Conservation (phyloP, 208 protist genomes). For the Herpetomonas tarakana region DNA sequence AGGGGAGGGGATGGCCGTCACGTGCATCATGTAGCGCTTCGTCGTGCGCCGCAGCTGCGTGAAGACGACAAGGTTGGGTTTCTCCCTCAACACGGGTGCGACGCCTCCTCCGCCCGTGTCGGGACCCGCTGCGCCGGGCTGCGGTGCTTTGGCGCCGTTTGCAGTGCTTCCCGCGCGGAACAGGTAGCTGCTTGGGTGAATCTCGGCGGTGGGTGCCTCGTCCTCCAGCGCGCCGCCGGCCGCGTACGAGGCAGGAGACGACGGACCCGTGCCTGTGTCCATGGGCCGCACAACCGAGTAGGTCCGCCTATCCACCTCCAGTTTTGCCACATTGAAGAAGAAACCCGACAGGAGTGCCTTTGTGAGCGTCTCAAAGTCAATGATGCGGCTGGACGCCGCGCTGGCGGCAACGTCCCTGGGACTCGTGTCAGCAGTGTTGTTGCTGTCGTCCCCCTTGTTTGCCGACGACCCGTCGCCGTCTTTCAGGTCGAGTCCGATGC, state of each 20-base stretch:
- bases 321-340: slow-evolving; percentile 87
- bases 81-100: slow-evolving; percentile 37
- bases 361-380: slow-evolving; percentile 65
- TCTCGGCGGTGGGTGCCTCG: slow-evolving; percentile 42
- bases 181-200: slow-evolving; percentile 83
- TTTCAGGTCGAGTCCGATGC: slow-evolving; percentile 61
- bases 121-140: slow-evolving; percentile 12
- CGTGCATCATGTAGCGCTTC: slow-evolving; percentile 87
- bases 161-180: slow-evolving; percentile 38
- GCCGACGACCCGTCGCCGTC: slow-evolving; percentile 11
- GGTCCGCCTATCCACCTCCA: slow-evolving; percentile 71
- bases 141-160: neutral
- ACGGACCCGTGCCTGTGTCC: slow-evolving; percentile 30
- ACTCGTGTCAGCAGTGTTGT: slow-evolving; percentile 10
- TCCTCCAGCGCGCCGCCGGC: slow-evolving; percentile 6
- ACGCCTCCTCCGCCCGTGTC: slow-evolving; percentile 1
- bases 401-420: slow-evolving; percentile 2
- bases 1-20: slow-evolving; percentile 62
- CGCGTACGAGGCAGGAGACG: neutral
- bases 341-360: slow-evolving; percentile 78
- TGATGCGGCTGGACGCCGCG: slow-evolving; percentile 2
- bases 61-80: slow-evolving; percentile 78
- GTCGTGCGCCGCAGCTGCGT: slow-evolving; percentile 80
- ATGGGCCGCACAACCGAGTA: slow-evolving; percentile 80
- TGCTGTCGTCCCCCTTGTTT: slow-evolving; percentile 9